Conservation (phyloP, 768 basidiomycete species). For the Gyrodon lividus region DNA sequence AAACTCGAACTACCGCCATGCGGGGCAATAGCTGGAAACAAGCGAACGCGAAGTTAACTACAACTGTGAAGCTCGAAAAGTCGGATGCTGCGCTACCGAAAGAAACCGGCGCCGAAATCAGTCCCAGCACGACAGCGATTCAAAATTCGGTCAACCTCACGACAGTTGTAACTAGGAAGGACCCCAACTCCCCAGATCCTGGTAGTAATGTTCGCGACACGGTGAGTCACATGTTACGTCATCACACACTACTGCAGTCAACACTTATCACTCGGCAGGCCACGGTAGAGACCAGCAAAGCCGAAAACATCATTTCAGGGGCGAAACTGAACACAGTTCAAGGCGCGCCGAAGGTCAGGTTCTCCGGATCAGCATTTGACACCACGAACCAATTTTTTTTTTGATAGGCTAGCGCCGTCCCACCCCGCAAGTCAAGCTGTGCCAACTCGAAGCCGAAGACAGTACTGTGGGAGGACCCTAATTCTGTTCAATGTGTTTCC, state of each 20-base stretch:
- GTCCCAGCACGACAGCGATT: neutral
- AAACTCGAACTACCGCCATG: slow-evolving; percentile 24
- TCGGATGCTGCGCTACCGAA: neutral
- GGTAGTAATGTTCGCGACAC: neutral
- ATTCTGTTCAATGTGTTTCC: slow-evolving; percentile 10
- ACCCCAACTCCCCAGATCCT: neutral
- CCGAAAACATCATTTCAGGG: neutral
- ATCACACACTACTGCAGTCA: neutral
- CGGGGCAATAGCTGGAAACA: slow-evolving; percentile 21
- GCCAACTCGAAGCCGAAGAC: slow-evolving; percentile 21
- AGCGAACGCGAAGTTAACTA: neutral
- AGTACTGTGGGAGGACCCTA: slow-evolving; percentile 32
- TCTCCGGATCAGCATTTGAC: slow-evolving; percentile 1
- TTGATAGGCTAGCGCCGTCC: slow-evolving; percentile 5
- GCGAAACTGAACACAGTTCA: neutral
- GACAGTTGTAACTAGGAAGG: neutral
- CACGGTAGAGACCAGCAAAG: neutral
- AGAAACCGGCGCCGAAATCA: neutral
- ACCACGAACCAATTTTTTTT: neutral
- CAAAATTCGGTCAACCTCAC: neutral
- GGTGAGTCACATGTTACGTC: slow-evolving; percentile 10
- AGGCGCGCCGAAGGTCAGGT: slow-evolving; percentile 14
- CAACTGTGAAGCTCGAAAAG: neutral
- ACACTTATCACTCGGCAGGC: slow-evolving; percentile 2
- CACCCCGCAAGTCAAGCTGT: neutral